Base-by-base conservation (phyloP, 371 early-diverging fungal species). In the Lichtheimia corymbifera region DNA sequence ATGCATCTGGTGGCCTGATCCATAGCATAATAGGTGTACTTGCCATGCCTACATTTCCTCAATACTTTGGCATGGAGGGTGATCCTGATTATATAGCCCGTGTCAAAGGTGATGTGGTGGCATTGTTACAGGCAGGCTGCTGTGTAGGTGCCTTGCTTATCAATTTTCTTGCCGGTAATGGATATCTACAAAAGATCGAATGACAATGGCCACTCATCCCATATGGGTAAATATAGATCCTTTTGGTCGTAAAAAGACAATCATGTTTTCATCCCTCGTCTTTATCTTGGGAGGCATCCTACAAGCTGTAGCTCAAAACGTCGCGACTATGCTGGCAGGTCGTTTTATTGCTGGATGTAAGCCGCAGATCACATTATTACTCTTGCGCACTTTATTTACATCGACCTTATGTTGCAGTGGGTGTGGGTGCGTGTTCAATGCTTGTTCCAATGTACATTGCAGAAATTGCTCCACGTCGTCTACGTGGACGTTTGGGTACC, bases 381-480 rank as follows among this genome's bases (percentile, higher is more conserved):
- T 15, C 2, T 2, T 22, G 22, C 5, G 17, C n/a, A 2, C 4
- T 18, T 22, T 47, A 47, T 5, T 18, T 22, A 18, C 22, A 22
- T 22, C 22, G 2, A 9, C 7, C 1, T 22, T 50, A 47, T 55
- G 18, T 58, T n/a, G 35, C 54, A 80, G 80, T 73, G 40, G 80
- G 80, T 51, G 64, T 76, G 30, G 80, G 80, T 54, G 74, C 68
- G 14, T 68, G 67, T 55, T 74, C 75, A 11, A 70, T 64, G 63
- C 55, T 79, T 20, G 73, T 79, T 30, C 79, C 77, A n/a, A 77
- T 76, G 72, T 79, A 79, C 28, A 67, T 79, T 62, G 80, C 77
- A 18, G 80, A 80, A 47, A 76, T 76, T 50, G 67, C 77, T 6
- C 80, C 80, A 4, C 64, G 71, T 35, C 67, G 67, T 42, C 56